Evolutionary conservation across 2,329 filamentous ascomycete genomes (phyloP).

Genomic region (Exophiala phaeomuriformis): DNA sequence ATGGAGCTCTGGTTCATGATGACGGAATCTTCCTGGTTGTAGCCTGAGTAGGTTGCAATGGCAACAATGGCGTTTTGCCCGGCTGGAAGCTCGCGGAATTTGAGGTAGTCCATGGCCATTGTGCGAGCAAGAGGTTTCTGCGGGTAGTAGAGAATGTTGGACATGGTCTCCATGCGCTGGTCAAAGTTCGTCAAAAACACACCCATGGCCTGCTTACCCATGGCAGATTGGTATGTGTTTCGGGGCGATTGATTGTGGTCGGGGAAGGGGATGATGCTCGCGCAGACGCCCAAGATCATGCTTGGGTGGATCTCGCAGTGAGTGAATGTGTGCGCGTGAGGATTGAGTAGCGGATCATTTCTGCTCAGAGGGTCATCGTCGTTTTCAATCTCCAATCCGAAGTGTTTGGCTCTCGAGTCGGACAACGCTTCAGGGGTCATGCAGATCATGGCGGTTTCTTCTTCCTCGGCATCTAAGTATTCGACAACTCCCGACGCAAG

Average conservation of each 20-base stretch:
- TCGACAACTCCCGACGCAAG: conserved; percentile 81
- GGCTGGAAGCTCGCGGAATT: conserved; percentile 93
- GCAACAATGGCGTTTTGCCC: conserved; percentile 98
- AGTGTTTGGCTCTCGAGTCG: conserved; percentile 62
- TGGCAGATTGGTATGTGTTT: conserved; percentile 98
- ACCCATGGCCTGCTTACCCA: conserved; percentile 99
- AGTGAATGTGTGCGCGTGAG: conserved; percentile 84
- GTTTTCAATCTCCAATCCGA: conserved; percentile 57
- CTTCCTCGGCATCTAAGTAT: conserved; percentile 95
- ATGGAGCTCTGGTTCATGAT: conserved; percentile 99
- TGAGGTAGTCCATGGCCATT: conserved; percentile 95
- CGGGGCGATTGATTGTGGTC: conserved; percentile 96
- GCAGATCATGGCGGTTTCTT: conserved; percentile 97
- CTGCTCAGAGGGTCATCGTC: conserved; percentile 70
- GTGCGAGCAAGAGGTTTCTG: conserved; percentile 96
- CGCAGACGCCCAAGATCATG: conserved; percentile 97
- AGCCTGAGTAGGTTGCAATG: conserved; percentile 94
- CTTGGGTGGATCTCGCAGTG: conserved; percentile 99
- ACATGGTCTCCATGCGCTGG: conserved; percentile 98
- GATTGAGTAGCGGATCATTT: conserved; percentile 80
- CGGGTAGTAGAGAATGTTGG: conserved; percentile 97
- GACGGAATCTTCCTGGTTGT: conserved; percentile 99
- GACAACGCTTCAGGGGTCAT: conserved; percentile 97
- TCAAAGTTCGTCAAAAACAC: conserved; percentile 97
- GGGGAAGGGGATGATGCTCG: conserved; percentile 98